These are phyloP conservation scores for Smittium mucronatum DNA, from an alignment of 371 early-diverging fungal species.

Conservation along the genomic window DNA sequence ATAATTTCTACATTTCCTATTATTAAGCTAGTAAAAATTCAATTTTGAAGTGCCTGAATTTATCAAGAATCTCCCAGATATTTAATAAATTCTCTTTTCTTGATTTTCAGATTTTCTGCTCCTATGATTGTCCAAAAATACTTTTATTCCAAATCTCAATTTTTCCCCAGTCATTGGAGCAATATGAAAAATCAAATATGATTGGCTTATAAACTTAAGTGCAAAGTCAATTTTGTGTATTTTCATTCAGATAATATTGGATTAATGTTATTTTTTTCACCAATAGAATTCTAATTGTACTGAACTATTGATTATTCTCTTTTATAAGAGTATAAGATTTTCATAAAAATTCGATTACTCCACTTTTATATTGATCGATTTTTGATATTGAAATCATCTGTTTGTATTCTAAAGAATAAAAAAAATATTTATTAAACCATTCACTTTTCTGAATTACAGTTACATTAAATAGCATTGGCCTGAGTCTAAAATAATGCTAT, in stretches of 20 bases:
- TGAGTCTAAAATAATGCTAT: neutral
- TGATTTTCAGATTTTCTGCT: neutral
- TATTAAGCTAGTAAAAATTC: too few relatives aligned
- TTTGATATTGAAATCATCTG: neutral
- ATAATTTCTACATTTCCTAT: too few relatives aligned
- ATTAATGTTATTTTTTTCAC: neutral
- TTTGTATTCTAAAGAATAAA: neutral
- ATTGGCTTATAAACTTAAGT: neutral
- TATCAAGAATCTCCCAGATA: too few relatives aligned
- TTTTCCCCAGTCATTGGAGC: slow-evolving; percentile 8
- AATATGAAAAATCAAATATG: slow-evolving; percentile 1
- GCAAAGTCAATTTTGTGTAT: neutral
- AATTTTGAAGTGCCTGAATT: too few relatives aligned
- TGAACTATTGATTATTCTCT: neutral
- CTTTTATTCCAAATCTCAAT: neutral
- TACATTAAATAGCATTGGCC: neutral
- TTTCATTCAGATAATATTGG: neutral
- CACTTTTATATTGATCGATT: neutral
- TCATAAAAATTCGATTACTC: neutral
- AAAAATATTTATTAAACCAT: neutral
- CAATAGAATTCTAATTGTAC: neutral
- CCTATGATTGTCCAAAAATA: neutral
- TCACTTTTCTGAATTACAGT: neutral
- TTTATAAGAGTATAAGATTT: neutral
- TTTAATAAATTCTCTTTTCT: neutral